Evolutionary conservation across 2,329 filamentous ascomycete genomes (phyloP).

Genomic region (Trichoderma cornu-damae): DNA sequence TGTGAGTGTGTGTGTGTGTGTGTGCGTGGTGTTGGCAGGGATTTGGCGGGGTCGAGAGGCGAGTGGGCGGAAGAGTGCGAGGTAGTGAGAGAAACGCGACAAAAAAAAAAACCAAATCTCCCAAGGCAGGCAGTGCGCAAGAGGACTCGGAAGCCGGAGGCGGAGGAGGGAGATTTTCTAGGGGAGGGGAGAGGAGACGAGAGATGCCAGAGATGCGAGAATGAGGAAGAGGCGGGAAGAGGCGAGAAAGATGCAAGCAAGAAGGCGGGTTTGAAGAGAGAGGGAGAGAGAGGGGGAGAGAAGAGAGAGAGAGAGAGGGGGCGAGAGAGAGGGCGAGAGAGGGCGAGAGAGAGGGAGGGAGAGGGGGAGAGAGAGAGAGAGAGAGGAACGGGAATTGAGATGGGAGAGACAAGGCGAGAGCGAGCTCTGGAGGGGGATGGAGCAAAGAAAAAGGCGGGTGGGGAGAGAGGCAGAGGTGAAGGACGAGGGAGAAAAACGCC

Average conservation of each 20-base stretch:
- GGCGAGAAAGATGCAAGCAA: constrained; percentile 18
- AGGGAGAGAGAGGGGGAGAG: constrained; percentile 22
- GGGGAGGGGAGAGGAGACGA: constrained; percentile 27
- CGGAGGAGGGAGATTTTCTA: constrained; percentile 24
- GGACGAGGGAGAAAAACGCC: constrained; percentile 19
- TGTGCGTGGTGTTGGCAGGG: constrained; percentile 29
- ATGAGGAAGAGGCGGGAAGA: too few relatives aligned
- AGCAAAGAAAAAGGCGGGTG: constrained; percentile 18
- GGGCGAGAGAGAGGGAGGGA: constrained; percentile 14
- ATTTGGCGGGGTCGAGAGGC: constrained; percentile 31
- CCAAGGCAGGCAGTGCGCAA: constrained; percentile 20
- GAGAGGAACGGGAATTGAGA: constrained; percentile 15
- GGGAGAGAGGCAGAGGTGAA: constrained; percentile 16
- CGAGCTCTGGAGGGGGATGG: constrained; percentile 12
- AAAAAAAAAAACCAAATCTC: constrained; percentile 9
- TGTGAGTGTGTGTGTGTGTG: too few relatives aligned
- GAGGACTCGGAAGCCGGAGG: constrained; percentile 23
- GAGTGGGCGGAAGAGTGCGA: constrained; percentile 20
- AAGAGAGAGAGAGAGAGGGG: constrained; percentile 18
- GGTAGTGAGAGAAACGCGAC: constrained; percentile 20
- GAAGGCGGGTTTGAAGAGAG: constrained; percentile 4
- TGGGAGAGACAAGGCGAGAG: constrained; percentile 22
- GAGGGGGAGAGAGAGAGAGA: constrained; percentile 28
- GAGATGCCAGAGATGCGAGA: constrained; percentile 24
- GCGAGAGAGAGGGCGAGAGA: constrained; percentile 8